Percentiles rank a stretch among this genome's conserved stretches.
These are phyloP conservation scores for Chenopodium album DNA, from an alignment of 148 eudicot genomes.

Conservation along the genomic window DNA sequence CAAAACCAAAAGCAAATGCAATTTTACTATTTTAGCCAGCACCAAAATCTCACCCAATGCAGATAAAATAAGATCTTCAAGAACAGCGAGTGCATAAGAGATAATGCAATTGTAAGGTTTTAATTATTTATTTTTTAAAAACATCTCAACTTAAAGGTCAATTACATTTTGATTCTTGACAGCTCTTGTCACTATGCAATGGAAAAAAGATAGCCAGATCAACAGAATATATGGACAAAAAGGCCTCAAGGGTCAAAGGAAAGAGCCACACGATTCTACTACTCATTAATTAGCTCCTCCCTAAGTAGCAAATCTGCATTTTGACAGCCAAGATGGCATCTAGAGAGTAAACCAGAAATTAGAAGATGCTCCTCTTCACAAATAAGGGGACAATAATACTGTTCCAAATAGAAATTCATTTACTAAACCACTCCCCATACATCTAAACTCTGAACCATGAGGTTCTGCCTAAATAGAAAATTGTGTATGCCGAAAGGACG, in stretches of 20 bases:
- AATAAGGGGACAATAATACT: neutral
- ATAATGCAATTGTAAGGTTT: neutral
- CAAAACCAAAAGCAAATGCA: neutral
- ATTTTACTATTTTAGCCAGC: neutral
- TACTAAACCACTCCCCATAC: neutral
- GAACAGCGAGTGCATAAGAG: neutral
- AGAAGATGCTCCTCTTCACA: neutral
- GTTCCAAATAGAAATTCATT: neutral
- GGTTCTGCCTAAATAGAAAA: neutral
- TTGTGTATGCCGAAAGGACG: neutral
- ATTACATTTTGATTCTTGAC: neutral
- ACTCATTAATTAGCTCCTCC: neutral
- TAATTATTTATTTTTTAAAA: neutral
- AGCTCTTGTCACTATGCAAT: neutral
- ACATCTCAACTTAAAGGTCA: neutral
- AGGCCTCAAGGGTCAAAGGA: neutral
- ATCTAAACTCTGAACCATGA: neutral
- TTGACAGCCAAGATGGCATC: neutral
- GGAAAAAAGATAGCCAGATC: neutral
- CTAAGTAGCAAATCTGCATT: neutral
- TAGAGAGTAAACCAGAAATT: neutral
- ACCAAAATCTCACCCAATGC: neutral
- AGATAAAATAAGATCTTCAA: neutral
- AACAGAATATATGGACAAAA: neutral
- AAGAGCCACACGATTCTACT: neutral